Conservation (phyloP, 2,329 filamentous ascomycete genomes). For the Aureobasidium pullulans region DNA sequence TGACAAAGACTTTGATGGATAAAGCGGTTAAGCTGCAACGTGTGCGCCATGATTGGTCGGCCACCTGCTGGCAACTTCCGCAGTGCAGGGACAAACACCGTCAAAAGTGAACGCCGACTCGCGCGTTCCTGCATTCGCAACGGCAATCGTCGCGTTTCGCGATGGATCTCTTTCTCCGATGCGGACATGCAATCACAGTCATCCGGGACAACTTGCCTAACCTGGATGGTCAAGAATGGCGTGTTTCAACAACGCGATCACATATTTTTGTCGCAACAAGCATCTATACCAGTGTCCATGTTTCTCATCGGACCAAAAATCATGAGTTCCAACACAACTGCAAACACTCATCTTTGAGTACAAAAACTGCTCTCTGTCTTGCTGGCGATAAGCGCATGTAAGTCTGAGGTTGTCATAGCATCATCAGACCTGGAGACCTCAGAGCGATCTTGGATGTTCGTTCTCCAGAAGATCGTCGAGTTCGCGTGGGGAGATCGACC, state of each 20-base stretch:
- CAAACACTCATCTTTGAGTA: no score
- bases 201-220: background rate
- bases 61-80: conserved; percentile 5
- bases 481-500: background rate
- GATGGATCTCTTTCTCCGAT: background rate
- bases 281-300: background rate
- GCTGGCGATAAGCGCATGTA: no score
- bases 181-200: background rate
- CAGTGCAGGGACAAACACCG: conserved; percentile 5
- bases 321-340: no score
- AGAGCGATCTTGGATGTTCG: background rate
- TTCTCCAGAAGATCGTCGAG: background rate
- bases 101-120: background rate
- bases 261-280: background rate
- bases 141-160: conserved; percentile 4
- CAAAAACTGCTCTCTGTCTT: no score
- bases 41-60: background rate
- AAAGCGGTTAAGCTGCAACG: background rate
- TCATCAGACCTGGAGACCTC: no score
- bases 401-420: no score
- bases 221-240: background rate
- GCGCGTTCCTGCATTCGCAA: conserved; percentile 8
- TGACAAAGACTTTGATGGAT: conserved; percentile 7
- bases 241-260: background rate
- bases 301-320: no score